Evolutionary conservation across 306 rosid species (phyloP).

Genomic region (Leucaena leucocephala): DNA sequence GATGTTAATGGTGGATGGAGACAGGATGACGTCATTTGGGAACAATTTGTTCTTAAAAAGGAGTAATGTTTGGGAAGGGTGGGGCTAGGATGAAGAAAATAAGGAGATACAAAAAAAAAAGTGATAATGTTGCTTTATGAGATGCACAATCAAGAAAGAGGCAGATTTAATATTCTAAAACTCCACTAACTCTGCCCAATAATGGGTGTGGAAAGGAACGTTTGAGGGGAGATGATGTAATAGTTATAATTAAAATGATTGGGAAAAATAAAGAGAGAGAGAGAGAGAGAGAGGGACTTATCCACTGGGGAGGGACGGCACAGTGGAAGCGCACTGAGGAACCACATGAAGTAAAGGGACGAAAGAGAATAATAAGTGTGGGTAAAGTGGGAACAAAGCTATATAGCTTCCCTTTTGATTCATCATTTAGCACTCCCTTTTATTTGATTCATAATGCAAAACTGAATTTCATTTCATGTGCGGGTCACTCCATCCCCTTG

Average conservation of each 20-base stretch:
- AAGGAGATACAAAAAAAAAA: conserved; percentile 19
- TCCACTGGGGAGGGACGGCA: conserved; percentile 4
- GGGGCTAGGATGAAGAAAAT: conserved; percentile 24
- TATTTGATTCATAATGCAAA: conserved; percentile 4
- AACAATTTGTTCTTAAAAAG: background rate
- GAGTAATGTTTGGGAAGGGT: background rate
- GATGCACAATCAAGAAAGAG: background rate
- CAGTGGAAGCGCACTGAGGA: conserved; percentile 58
- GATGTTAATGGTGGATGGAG: conserved; percentile 26
- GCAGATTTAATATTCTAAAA: conserved; percentile 21
- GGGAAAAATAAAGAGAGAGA: background rate
- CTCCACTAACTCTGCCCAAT: conserved; percentile 8
- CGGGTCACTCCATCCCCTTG: background rate
- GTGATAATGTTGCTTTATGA: conserved; percentile 13
- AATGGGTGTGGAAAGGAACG: conserved; percentile 18
- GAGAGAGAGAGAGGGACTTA: background rate
- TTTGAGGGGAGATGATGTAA: conserved; percentile 42
- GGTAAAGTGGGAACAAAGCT: conserved; percentile 61
- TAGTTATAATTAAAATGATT: background rate
- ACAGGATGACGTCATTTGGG: conserved; percentile 38
- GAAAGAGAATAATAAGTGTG: conserved; percentile 38
- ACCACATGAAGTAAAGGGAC: background rate
- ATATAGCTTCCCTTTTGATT: conserved; percentile 40
- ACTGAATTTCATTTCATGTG: background rate
- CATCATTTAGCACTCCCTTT: conserved; percentile 37